A percentile compares a stretch with the other conserved stretches of the same genome.
Conservation (phyloP, 352 stramenopile species). For the Plasmopara muralis region DNA sequence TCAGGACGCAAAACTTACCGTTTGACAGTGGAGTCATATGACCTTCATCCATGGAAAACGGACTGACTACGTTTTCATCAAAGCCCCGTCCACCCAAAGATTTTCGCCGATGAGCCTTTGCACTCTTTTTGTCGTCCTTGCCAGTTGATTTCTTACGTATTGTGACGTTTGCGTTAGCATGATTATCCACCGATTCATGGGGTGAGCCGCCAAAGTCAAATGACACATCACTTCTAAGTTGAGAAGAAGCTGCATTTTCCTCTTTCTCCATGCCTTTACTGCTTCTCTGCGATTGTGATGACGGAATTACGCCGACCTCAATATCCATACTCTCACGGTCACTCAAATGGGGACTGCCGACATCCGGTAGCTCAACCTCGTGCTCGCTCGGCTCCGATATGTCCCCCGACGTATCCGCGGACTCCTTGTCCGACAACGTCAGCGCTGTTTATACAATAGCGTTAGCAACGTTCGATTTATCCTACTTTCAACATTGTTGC, state of each 20-base stretch:
- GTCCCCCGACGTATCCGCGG: conserved; percentile 36
- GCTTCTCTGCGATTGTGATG: conserved; percentile 9
- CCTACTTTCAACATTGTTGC: neutral
- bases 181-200: conserved; percentile 24
- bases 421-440: conserved; percentile 38
- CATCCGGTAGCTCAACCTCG: conserved; percentile 32
- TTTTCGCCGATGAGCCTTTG: conserved; percentile 28
- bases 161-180: conserved; percentile 23
- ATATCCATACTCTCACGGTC: conserved; percentile 33
- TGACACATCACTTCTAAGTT: conserved; percentile 24
- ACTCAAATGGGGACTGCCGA: conserved; percentile 26
- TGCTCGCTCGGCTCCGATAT: conserved; percentile 41
- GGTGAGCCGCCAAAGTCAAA: conserved; percentile 38
- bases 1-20: no score
- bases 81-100: conserved; percentile 44
- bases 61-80: conserved; percentile 35
- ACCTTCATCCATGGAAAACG: conserved; percentile 54
- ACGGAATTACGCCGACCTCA: conserved; percentile 5
- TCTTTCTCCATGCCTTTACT: conserved; percentile 3
- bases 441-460: conserved; percentile 9
- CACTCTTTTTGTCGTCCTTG: conserved; percentile 10
- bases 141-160: conserved; percentile 20
- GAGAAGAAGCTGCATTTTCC: conserved; percentile 18
- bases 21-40: conserved; percentile 66
- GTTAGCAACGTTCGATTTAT: no score